phyloP scores from a whole-genome alignment of 2,329 filamentous ascomycete species.

The Pseudogymnoascus sp. region DNA sequence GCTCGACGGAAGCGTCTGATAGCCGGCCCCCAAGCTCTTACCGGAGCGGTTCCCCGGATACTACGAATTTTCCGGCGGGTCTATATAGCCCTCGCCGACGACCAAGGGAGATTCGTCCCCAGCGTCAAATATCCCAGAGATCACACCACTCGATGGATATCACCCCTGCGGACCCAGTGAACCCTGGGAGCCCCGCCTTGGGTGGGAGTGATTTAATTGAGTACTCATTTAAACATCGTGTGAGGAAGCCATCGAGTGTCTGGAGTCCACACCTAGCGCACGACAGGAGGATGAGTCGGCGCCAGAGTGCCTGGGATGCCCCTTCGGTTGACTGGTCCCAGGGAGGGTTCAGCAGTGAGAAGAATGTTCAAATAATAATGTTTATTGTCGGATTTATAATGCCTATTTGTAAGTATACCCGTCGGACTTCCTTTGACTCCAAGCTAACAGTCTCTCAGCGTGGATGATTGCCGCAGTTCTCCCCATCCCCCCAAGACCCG shows the following conservation, averaged over 20 bases:
- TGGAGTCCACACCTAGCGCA: slow-evolving; percentile 67
- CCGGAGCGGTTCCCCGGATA: slow-evolving; percentile 40
- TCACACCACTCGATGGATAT: slow-evolving; percentile 37
- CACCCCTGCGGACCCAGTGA: slow-evolving; percentile 28
- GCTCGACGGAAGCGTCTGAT: slow-evolving; percentile 28
- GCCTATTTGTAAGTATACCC: slow-evolving; percentile 51
- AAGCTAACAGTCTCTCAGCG: slow-evolving; percentile 36
- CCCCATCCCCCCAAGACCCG: slow-evolving; percentile 55
- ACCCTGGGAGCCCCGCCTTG: slow-evolving; percentile 15
- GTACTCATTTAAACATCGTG: slow-evolving; percentile 15
- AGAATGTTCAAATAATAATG: slow-evolving; percentile 65
- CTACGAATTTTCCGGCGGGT: slow-evolving; percentile 38
- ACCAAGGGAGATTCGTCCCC: slow-evolving; percentile 31
- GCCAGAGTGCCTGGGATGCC: slow-evolving; percentile 61
- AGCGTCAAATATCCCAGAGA: slow-evolving; percentile 18
- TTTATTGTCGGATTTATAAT: slow-evolving; percentile 73
- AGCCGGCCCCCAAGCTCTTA: slow-evolving; percentile 39
- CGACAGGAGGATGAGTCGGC: slow-evolving; percentile 49
- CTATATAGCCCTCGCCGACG: slow-evolving; percentile 40
- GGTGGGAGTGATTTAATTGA: slow-evolving; percentile 25
- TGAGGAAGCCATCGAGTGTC: slow-evolving; percentile 41
- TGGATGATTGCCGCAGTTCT: slow-evolving; percentile 76
- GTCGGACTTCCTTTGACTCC: slow-evolving; percentile 7
- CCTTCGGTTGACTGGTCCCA: slow-evolving; percentile 61
- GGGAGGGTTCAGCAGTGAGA: slow-evolving; percentile 51